These are phyloP conservation scores for Ligustrum vulgare DNA, from an alignment of 257 asterid genomes.

Conservation along the genomic window DNA sequence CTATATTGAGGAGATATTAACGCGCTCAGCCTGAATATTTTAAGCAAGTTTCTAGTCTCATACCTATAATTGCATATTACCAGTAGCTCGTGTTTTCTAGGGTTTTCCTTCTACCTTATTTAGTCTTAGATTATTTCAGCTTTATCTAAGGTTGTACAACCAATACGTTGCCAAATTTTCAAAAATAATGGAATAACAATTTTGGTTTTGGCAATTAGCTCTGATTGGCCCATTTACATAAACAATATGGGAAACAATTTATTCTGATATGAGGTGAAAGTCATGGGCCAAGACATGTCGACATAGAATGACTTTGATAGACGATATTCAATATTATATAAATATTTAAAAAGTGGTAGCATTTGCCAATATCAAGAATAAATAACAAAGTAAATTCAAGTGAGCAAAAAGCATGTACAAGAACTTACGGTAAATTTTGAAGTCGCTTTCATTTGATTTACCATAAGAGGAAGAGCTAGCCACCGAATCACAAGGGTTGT, in stretches of 20 bases:
- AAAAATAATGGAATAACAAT: not conserved
- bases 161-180: not conserved
- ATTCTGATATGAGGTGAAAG: not conserved
- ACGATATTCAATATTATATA: too few relatives aligned
- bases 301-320: not conserved
- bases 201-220: not conserved
- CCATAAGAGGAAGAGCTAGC: slow-evolving; percentile 60
- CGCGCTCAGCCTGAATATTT: too few relatives aligned
- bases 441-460: slow-evolving; percentile 76
- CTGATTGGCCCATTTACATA: not conserved
- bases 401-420: not conserved
- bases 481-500: slow-evolving; percentile 68
- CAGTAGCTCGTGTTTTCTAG: too few relatives aligned
- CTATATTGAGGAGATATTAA: too few relatives aligned
- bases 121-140: too few relatives aligned
- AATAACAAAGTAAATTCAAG: slow-evolving; percentile 9
- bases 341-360: not conserved
- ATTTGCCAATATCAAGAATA: not conserved
- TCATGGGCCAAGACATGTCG: not conserved
- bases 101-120: too few relatives aligned
- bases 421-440: slow-evolving; percentile 70
- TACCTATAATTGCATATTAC: too few relatives aligned
- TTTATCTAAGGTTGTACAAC: too few relatives aligned
- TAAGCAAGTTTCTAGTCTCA: too few relatives aligned
- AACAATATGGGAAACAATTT: not conserved